These are phyloP conservation scores for Trypanosomatidae sp. DNA, from an alignment of 208 protist species.

Conservation along the genomic window DNA sequence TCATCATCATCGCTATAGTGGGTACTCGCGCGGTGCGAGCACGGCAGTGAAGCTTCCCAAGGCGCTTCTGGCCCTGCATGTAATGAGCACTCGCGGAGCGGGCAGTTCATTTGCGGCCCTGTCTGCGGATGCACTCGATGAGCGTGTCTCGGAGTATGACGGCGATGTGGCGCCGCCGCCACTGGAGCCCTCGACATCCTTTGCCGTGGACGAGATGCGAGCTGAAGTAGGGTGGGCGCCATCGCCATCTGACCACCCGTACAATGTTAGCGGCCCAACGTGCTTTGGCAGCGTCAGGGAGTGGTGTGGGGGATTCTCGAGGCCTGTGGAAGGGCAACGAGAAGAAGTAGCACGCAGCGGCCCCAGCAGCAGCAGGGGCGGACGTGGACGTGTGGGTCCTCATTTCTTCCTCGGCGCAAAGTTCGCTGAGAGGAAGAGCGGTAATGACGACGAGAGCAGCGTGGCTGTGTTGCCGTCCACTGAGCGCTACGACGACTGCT, in stretches of 20 bases:
- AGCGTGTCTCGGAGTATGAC: not conserved
- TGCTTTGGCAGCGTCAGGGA: not conserved
- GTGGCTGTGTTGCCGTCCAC: not conserved
- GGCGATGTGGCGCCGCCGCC: not conserved
- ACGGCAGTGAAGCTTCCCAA: slow-evolving; percentile 10
- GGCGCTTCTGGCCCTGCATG: slow-evolving; percentile 18
- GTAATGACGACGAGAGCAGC: not conserved
- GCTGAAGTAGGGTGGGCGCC: not conserved
- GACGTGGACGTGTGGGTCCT: not conserved
- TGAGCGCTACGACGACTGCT: not conserved
- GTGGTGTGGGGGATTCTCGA: not conserved
- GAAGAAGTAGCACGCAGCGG: not conserved
- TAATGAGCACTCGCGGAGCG: slow-evolving; percentile 8
- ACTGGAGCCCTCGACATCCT: not conserved
- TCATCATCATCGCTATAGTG: not conserved
- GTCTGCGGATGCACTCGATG: not conserved
- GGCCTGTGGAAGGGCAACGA: not conserved
- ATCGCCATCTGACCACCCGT: slow-evolving; percentile 1
- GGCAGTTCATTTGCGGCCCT: not conserved
- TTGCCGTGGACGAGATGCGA: not conserved
- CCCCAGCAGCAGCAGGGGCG: not conserved
- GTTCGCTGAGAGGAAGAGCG: not conserved
- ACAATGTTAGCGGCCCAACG: not conserved
- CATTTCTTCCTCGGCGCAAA: not conserved
- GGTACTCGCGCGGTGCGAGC: not conserved